Base-by-base conservation (phyloP, 2,329 filamentous ascomycete genomes). In the Clonostachys chloroleuca region DNA sequence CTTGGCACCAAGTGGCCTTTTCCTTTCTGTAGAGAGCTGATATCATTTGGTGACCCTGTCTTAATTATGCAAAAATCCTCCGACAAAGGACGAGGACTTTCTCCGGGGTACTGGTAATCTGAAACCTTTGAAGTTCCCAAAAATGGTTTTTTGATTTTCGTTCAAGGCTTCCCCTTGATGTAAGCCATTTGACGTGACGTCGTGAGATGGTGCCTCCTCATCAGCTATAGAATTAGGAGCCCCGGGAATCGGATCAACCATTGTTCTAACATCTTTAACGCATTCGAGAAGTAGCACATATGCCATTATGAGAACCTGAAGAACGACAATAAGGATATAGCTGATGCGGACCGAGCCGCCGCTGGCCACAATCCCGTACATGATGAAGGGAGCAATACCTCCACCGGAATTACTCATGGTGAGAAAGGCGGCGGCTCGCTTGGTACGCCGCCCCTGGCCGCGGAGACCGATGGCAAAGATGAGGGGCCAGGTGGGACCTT, bases 401-500 rank as follows among this genome's bases (percentile, higher is more conserved):
- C 88, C 86, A 3, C 88, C 87, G 2, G 80, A 83, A 2, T 83
- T 86, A 44, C 84, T 87, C 61, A 85, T 89, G 2, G 92, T 88
- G 53, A 95, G 84, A 63, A 82, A 88, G 2, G 86, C 86, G 0
- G 86, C 85, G 0, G 86, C 89, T 43, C 85, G 78, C 68, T 95
- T 95, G 5, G 87, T 91, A 53, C 89, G 78, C n/a, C 80, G 77
- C 0, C 90, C 90, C 44, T 95, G 80, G 1, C 90, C 89, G 4
- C 89, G 81, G 49, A 95, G 83, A 4, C 86, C 87, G 12, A 94
- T 77, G 5, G 87, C 83, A 54, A 91, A 90, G 50, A 94, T 84
- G 2, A 92, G 83, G 0, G 91, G 90, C 74, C 89, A 95, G 55
- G 89, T 81, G 45, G 90, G 89, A 0, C 85, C 87, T 63, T 92